Conservation (phyloP, 345 rosid genomes). For the Alliaria petiolata region DNA sequence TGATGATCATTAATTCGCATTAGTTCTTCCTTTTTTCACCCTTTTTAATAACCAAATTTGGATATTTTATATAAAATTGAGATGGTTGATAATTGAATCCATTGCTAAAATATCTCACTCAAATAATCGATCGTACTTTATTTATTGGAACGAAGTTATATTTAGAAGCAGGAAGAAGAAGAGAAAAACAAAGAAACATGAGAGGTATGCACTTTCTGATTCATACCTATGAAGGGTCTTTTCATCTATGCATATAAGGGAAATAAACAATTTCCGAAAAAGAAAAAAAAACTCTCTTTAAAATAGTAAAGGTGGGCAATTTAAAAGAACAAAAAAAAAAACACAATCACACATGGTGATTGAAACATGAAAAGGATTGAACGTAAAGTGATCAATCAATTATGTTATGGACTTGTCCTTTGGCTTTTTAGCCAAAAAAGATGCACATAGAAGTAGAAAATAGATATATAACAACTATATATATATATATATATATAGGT, state of each 20-base stretch:
- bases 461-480: no score
- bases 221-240: conserved; percentile 27
- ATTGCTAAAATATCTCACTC: conserved; percentile 12
- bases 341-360: conserved; percentile 36
- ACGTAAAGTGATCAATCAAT: conserved; percentile 31
- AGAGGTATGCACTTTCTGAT: conserved; percentile 29
- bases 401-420: conserved; percentile 30
- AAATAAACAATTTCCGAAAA: conserved; percentile 18
- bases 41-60: conserved; percentile 9
- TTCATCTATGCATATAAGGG: conserved; percentile 17
- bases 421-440: conserved; percentile 15
- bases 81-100: conserved; percentile 21
- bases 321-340: neutral
- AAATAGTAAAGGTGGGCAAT: conserved; percentile 5
- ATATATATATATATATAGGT: neutral
- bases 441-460: conserved; percentile 15
- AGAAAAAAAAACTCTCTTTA: neutral
- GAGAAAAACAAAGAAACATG: conserved; percentile 19
- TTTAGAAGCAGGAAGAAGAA: conserved; percentile 5
- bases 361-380: conserved; percentile 34
- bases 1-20: conserved; percentile 35
- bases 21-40: conserved; percentile 15
- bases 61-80: conserved; percentile 20
- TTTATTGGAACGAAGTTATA: neutral
- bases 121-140: conserved; percentile 8